Evolutionary conservation across 345 rosid genomes (phyloP).

Genomic region (Heritiera fomes): DNA sequence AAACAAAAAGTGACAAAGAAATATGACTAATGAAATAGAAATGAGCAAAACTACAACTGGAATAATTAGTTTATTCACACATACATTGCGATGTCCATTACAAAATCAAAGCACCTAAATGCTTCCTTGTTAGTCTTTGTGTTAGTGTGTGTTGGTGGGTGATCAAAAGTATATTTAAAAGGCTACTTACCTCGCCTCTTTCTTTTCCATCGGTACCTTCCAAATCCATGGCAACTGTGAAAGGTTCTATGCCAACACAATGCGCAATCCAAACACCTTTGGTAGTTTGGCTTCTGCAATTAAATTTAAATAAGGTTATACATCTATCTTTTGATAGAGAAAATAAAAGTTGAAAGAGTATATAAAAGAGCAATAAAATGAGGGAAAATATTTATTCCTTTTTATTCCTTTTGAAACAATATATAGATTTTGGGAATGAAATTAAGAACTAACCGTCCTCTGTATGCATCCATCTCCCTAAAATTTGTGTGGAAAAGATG

Average conservation of each 20-base stretch:
- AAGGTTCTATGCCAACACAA: slow-evolving; percentile 68
- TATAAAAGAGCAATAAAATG: neutral
- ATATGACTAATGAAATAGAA: neutral
- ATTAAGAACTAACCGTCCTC: slow-evolving; percentile 63
- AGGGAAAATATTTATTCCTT: neutral
- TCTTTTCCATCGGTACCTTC: slow-evolving; percentile 88
- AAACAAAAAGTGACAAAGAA: slow-evolving; percentile 7
- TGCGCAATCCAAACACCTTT: slow-evolving; percentile 78
- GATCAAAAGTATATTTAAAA: neutral
- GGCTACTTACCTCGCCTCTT: slow-evolving; percentile 66
- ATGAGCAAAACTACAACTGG: neutral
- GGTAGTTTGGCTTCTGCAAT: slow-evolving; percentile 74
- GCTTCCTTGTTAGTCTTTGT: neutral
- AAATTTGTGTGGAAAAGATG: slow-evolving; percentile 71
- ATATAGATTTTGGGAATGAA: slow-evolving; percentile 12
- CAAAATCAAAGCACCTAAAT: neutral
- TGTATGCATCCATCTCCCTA: slow-evolving; percentile 76
- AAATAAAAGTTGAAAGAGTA: slow-evolving; percentile 3
- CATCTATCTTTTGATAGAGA: neutral
- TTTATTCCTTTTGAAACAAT: slow-evolving; percentile 21
- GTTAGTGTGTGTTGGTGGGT: neutral
- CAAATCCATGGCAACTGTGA: slow-evolving; percentile 73
- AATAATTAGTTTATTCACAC: neutral
- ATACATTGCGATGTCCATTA: neutral
- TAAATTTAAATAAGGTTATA: neutral